Evolutionary conservation across 257 asterid genomes (phyloP).

Genomic region (Solanum rostratum): DNA sequence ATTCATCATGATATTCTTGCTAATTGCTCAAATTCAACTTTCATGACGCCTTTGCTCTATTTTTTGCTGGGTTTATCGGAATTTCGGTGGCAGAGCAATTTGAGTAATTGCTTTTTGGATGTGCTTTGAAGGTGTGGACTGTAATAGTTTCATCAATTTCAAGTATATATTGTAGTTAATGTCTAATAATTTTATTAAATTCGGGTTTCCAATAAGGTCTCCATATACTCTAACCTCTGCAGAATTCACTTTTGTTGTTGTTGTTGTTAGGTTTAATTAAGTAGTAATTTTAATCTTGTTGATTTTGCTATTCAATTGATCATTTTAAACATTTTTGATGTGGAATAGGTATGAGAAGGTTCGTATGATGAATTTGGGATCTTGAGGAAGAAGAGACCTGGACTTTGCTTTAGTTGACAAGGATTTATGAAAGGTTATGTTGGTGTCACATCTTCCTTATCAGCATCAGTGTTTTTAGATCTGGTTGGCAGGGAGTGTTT

Average conservation of each 20-base stretch:
- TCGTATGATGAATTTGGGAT: conserved; percentile 16
- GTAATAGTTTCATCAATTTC: background rate
- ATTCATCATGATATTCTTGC: background rate
- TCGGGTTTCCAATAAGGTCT: too few relatives aligned
- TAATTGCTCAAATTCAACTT: background rate
- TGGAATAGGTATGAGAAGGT: conserved; percentile 15
- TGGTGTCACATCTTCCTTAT: conserved; percentile 21
- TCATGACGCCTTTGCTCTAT: conserved; percentile 10
- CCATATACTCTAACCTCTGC: too few relatives aligned
- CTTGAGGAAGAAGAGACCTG: conserved; percentile 31
- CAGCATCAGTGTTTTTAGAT: conserved; percentile 23
- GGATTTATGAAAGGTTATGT: conserved; percentile 28
- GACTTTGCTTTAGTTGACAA: conserved; percentile 30
- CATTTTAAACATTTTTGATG: conserved; percentile 17
- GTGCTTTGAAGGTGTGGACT: conserved; percentile 22
- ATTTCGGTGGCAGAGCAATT: conserved; percentile 10
- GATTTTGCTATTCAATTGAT: conserved; percentile 10
- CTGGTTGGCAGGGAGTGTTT: conserved; percentile 38
- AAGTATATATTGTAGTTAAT: background rate
- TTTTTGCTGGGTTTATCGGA: background rate
- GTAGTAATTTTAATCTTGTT: background rate
- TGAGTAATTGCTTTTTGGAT: conserved; percentile 1
- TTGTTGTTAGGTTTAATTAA: background rate
- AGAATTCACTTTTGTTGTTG: background rate
- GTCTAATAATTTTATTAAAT: background rate